These are phyloP conservation scores for Aspergillus affinis DNA, from an alignment of 495 filamentous ascomycete genomes.

Conservation along the genomic window DNA sequence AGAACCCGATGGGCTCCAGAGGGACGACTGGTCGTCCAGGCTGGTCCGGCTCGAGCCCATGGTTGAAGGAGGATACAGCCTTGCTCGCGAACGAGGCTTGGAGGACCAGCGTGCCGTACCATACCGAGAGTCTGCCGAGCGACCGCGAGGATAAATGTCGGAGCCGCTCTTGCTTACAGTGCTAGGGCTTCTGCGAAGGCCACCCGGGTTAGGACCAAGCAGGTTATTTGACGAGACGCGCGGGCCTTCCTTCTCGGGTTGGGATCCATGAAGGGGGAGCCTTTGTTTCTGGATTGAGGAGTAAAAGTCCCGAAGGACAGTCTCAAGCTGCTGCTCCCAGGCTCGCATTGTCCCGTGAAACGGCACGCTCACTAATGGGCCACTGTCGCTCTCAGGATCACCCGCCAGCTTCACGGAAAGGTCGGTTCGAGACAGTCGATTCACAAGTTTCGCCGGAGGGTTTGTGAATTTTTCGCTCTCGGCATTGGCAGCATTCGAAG, in stretches of 20 bases:
- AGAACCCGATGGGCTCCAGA: conserved; percentile 87
- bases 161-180: conserved; percentile 88
- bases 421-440: conserved; percentile 26
- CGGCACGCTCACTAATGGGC: conserved; percentile 73
- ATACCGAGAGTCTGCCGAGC: conserved; percentile 64
- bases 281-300: conserved; percentile 80
- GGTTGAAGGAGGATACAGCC: conserved; percentile 74
- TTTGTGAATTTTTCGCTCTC: conserved; percentile 19
- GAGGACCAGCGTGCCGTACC: conserved; percentile 73
- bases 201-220: conserved; percentile 43
- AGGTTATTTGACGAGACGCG: conserved; percentile 45
- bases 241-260: conserved; percentile 42
- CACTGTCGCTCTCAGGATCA: conserved; percentile 35
- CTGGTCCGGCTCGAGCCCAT: conserved; percentile 92
- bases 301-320: conserved; percentile 90
- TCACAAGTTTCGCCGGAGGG: conserved; percentile 23
- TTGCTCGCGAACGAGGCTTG: conserved; percentile 81
- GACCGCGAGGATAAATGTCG: conserved; percentile 69
- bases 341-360: conserved; percentile 74
- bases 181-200: conserved; percentile 83
- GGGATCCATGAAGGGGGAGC: conserved; percentile 76
- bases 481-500: conserved; percentile 24
- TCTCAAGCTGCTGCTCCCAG: conserved; percentile 89
- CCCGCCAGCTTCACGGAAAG: conserved; percentile 31
- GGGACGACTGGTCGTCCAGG: conserved; percentile 83